Conservation (phyloP, 805 yeast genomes). For the Kuraishia piskuri region DNA sequence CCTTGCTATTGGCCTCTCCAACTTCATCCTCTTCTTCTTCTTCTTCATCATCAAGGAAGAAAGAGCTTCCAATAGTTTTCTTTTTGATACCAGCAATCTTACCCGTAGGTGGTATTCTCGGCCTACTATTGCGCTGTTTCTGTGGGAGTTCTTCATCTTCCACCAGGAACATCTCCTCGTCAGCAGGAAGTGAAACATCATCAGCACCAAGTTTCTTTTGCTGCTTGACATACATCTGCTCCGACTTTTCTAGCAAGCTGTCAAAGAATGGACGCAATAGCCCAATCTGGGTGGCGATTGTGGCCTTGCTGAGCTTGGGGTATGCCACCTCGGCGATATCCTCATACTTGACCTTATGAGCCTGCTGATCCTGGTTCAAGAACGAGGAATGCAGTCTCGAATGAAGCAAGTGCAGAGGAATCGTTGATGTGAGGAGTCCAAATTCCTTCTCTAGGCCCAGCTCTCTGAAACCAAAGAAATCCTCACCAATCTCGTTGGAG, state of each 20-base stretch:
- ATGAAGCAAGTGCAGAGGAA: constrained; percentile 84
- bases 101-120: constrained; percentile 88
- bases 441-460: constrained; percentile 90
- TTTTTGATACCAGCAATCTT: constrained; percentile 67
- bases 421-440: constrained; percentile 72
- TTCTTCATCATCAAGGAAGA: constrained; percentile 37
- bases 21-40: not conserved
- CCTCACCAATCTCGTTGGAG: constrained; percentile 90
- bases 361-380: constrained; percentile 33
- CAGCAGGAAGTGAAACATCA: constrained; percentile 23
- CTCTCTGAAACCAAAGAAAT: constrained; percentile 94
- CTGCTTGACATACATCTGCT: constrained; percentile 31
- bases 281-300: constrained; percentile 46
- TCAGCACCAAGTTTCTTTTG: constrained; percentile 28
- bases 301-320: constrained; percentile 41
- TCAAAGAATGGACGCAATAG: constrained; percentile 47
- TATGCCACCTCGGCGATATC: constrained; percentile 54
- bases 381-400: constrained; percentile 60
- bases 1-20: not conserved
- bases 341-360: constrained; percentile 47
- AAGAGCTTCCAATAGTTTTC: constrained; percentile 44
- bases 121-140: constrained; percentile 63
- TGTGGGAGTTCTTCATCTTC: constrained; percentile 85
- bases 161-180: constrained; percentile 40
- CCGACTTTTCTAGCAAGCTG: constrained; percentile 32